Base-by-base conservation (phyloP, 352 stramenopile genomes). In the Aphanomyces stellatus region DNA sequence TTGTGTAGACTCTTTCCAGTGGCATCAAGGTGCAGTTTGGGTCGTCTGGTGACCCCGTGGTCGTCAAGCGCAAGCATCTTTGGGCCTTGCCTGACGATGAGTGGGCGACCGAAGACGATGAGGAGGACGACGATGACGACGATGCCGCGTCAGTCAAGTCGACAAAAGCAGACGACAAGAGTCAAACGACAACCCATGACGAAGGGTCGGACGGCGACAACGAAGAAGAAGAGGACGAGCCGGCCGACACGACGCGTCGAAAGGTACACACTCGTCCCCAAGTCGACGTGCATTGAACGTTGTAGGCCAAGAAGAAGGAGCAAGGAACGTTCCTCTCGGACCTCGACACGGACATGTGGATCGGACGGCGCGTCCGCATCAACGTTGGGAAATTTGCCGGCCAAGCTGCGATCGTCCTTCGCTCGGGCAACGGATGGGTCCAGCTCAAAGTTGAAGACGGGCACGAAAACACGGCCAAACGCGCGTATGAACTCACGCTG, bases 381-480 rank as follows among this genome's bases (percentile, higher is more conserved):
- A 95, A 95, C 53, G 87, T 95, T 0, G 87, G 87, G 63, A 95
- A 95, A 71, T 95, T 93, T 64, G 91, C 91, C 42, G 85, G 85
- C 1, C 69, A 80, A 24, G 75, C 84, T 57, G 87, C 84, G 2
- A 81, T 83, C 37, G 87, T 95, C 7, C 62, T 93, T 8, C 83
- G 83, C 13, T 95, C 87, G 4, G 87, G 87, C 22, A 95, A 95
- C 63, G 87, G 87, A n/a, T 95, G 87, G 87, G 87, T 95, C 27
- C 87, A 95, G 57, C 69, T 95, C 19, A 79, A 80, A 33, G 76
- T 95, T 5, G 76, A 91, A 42, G 90, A 92, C 56, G 90, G 84
- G 17, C 81, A 91, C 43, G 37, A 49, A 49, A 92, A 92, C 63
- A 95, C 87, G 2, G 87, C 87, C 13, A 95, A 95, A 63, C 84